A percentile compares a stretch with the other conserved stretches of the same genome.
These are phyloP conservation scores for Theobroma cacao DNA, from an alignment of 345 rosid genomes.

Conservation along the genomic window DNA sequence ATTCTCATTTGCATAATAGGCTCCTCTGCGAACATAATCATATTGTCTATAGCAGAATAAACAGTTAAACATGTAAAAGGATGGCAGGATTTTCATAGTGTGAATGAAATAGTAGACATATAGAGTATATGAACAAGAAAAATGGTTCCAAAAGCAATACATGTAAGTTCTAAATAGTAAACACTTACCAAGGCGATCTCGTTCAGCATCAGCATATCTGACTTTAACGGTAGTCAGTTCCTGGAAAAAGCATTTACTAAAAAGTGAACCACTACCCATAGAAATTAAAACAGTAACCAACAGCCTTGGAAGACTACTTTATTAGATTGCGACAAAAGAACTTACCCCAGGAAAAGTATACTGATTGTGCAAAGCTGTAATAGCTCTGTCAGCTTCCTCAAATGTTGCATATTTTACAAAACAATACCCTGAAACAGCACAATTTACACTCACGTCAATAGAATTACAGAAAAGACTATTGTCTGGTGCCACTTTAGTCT, in stretches of 20 bases:
- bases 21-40: background rate
- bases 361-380: conserved; percentile 59
- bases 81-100: background rate
- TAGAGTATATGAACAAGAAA: background rate
- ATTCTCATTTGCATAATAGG: background rate
- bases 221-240: conserved; percentile 60
- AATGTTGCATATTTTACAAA: conserved; percentile 70
- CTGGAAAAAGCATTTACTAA: conserved; percentile 30
- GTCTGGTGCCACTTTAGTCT: background rate
- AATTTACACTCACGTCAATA: background rate
- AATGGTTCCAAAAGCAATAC: conserved; percentile 1
- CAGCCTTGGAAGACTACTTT: background rate
- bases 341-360: conserved; percentile 80
- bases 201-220: conserved; percentile 71
- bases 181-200: conserved; percentile 57
- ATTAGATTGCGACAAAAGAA: conserved; percentile 17
- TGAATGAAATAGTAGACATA: background rate
- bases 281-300: background rate
- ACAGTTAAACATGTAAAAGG: conserved; percentile 6
- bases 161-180: background rate
- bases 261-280: conserved; percentile 9
- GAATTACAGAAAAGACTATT: background rate
- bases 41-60: background rate
- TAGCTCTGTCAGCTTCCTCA: conserved; percentile 75
- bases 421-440: conserved; percentile 60